Conservation (phyloP, 75 land plant genomes). For the Picea sitchensis region DNA sequence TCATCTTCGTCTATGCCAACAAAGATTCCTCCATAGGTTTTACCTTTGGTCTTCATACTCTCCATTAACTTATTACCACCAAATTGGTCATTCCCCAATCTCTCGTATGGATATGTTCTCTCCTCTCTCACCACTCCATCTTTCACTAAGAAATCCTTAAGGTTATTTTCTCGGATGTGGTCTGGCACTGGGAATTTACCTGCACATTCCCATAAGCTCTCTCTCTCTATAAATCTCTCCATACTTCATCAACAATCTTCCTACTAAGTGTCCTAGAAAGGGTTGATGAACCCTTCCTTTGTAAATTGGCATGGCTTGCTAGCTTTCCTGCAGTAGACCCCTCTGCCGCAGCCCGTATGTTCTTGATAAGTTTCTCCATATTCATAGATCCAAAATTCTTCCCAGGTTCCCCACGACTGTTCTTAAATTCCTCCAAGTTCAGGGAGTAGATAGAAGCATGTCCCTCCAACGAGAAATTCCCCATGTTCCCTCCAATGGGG, state of each 20-base stretch:
- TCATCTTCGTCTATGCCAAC: no score
- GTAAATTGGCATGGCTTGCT: slow-evolving; percentile 20
- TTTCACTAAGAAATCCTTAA: slow-evolving; percentile 63
- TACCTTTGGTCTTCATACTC: not conserved
- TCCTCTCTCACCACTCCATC: slow-evolving; percentile 81
- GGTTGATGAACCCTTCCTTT: slow-evolving; percentile 60
- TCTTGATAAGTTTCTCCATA: slow-evolving; percentile 37
- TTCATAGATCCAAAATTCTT: slow-evolving; percentile 71
- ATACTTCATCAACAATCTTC: no score
- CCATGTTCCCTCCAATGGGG: slow-evolving; percentile 10
- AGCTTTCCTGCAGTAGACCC: slow-evolving; percentile 13
- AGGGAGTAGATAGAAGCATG: slow-evolving; percentile 77
- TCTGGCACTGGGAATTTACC: slow-evolving; percentile 39
- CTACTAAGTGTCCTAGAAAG: slow-evolving; percentile 24
- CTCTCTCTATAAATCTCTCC: slow-evolving; percentile 6
- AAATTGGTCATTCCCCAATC: slow-evolving; percentile 15
- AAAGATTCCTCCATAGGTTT: no score
- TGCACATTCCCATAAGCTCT: not conserved
- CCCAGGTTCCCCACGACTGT: slow-evolving; percentile 47
- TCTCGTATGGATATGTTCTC: slow-evolving; percentile 12
- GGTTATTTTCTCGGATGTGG: slow-evolving; percentile 70
- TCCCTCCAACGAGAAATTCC: slow-evolving; percentile 31
- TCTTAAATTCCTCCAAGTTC: slow-evolving; percentile 88
- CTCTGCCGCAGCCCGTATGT: slow-evolving; percentile 49
- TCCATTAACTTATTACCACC: slow-evolving; percentile 1